Evolutionary conservation across 768 basidiomycete genomes (phyloP), one percentile per base, ranked within the genome.

Genomic region (Trametes coccinea): DNA sequence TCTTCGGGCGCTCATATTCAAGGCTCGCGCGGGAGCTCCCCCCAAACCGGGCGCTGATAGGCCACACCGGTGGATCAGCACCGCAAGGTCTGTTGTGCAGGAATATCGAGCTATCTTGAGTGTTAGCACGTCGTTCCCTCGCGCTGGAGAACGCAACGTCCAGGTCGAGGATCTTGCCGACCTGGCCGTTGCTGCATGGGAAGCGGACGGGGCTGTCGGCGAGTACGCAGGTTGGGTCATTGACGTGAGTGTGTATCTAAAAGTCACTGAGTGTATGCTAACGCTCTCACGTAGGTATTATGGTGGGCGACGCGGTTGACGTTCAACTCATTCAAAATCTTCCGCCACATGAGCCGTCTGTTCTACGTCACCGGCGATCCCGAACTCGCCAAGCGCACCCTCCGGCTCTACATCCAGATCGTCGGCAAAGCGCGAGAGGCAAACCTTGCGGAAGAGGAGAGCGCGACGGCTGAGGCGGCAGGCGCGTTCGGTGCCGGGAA

Each of bases 251-350:
- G n/a, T n/a, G n/a, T n/a, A n/a, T n/a, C n/a, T n/a, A n/a, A n/a
- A n/a, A n/a, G n/a, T n/a, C n/a, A n/a, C n/a, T n/a, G n/a, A n/a
- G n/a, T n/a, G n/a, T n/a, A n/a, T n/a, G n/a, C n/a, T n/a, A n/a
- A n/a, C n/a, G n/a, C n/a, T n/a, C n/a, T n/a, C n/a, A n/a, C n/a
- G n/a, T n/a, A 92, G 90, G 83, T 93, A 22, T 81, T 98, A 2
- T 96, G 93, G 90, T 95, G 93, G 93, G 90, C 93, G 0, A 95
- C 93, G 8, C 86, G 89, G 22, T 82, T 95, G 22, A 98, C 96
- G 0, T 97, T 98, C 79, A 95, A 97, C 70, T 95, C 92, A 0
- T 89, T 89, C 61, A 84, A 87, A 8, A 77, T 98, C 7, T 83
- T 92, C 56, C 87, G 95, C 0, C 92, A 97, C 73, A 87, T 98